These are phyloP conservation scores for Thelonectria blattea DNA, from an alignment of 2,329 filamentous ascomycete genomes.

Conservation along the genomic window DNA sequence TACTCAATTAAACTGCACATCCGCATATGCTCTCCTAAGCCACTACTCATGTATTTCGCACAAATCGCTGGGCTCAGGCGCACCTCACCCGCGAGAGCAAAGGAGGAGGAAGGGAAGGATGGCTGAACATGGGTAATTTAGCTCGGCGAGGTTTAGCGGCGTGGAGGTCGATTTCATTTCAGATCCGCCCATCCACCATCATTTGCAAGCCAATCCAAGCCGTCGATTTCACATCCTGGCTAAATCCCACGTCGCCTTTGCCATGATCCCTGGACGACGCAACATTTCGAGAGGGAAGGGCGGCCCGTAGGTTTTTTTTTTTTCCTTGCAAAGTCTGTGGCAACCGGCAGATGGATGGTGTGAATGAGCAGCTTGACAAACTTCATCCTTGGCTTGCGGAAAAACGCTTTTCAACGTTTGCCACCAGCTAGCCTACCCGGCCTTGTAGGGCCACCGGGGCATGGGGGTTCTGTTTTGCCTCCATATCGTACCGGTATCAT, in stretches of 20 bases:
- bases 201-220: slow-evolving; percentile 20
- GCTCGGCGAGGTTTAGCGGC: slow-evolving; percentile 18
- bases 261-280: slow-evolving; percentile 13
- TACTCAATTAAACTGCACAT: neutral
- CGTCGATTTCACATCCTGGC: slow-evolving; percentile 34
- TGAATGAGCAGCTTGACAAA: neutral
- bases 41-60: neutral
- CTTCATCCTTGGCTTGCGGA: neutral
- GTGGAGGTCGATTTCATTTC: slow-evolving; percentile 36
- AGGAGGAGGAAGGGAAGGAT: slow-evolving; percentile 16
- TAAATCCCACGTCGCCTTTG: slow-evolving; percentile 11
- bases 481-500: neutral
- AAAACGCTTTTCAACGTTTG: neutral
- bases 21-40: neutral
- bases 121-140: slow-evolving; percentile 24
- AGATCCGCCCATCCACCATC: slow-evolving; percentile 32
- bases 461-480: neutral
- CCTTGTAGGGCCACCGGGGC: neutral
- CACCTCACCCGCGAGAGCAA: neutral
- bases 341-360: neutral
- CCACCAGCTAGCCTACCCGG: neutral
- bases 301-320: neutral
- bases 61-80: slow-evolving; percentile 5
- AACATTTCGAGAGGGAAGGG: neutral
- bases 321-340: neutral